A percentile compares a stretch with the other conserved stretches of the same genome.
Evolutionary conservation across 345 rosid genomes (phyloP).

Genomic region (Excoecaria agallocha): DNA sequence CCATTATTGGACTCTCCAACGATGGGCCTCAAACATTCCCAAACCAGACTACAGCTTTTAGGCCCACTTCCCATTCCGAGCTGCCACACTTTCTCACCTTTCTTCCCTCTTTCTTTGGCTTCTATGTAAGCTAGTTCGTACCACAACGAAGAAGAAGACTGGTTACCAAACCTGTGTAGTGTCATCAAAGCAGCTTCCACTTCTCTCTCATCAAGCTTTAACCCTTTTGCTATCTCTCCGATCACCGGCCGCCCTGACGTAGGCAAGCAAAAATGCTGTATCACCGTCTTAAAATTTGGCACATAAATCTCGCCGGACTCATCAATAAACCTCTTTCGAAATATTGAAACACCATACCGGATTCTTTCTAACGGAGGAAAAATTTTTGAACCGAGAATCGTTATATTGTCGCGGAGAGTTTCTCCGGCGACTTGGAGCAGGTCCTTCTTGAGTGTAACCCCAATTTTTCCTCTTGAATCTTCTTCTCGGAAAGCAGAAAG

Average conservation of each 20-base stretch:
- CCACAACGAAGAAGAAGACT: constrained; percentile 56
- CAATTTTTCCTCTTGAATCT: constrained; percentile 47
- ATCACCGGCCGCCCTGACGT: constrained; percentile 44
- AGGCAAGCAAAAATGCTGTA: constrained; percentile 56
- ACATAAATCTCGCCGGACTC: constrained; percentile 35
- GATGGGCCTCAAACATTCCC: constrained; percentile 45
- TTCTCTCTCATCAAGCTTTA: constrained; percentile 39
- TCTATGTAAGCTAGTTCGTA: constrained; percentile 54
- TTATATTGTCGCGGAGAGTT: constrained; percentile 31
- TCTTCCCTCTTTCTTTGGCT: constrained; percentile 45
- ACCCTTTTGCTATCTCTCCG: constrained; percentile 42
- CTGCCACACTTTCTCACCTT: constrained; percentile 50
- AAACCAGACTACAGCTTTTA: constrained; percentile 39
- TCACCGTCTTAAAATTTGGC: constrained; percentile 44
- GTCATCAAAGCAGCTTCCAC: constrained; percentile 53
- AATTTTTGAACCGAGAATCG: constrained; percentile 35
- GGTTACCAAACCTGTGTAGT: constrained; percentile 57
- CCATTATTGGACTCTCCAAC: constrained; percentile 25
- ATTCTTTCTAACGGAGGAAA: constrained; percentile 37
- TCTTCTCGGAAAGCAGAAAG: constrained; percentile 43
- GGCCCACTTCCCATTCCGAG: constrained; percentile 55
- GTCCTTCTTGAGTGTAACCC: constrained; percentile 46
- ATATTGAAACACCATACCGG: constrained; percentile 24
- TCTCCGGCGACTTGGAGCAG: constrained; percentile 40
- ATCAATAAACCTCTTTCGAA: constrained; percentile 25